These are phyloP conservation scores for Clitoria ternatea DNA, from an alignment of 306 rosid genomes.

Conservation along the genomic window DNA sequence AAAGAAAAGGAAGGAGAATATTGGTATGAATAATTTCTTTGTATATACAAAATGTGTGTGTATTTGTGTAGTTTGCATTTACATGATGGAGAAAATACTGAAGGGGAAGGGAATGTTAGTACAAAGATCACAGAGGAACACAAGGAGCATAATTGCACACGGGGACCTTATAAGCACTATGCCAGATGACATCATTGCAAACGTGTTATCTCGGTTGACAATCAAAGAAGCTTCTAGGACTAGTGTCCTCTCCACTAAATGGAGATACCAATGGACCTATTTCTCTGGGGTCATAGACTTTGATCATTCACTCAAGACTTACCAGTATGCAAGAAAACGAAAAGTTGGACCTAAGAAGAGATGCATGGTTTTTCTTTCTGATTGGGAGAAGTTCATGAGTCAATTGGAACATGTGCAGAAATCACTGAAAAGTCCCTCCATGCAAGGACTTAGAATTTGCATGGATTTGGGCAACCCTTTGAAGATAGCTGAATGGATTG, in stretches of 20 bases:
- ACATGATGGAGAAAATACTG: neutral
- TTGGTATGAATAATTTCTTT: too few relatives aligned
- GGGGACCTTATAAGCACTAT: neutral
- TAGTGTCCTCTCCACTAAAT: neutral
- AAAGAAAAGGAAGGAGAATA: too few relatives aligned
- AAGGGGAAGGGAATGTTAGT: neutral
- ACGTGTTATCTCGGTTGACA: neutral
- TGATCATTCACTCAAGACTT: neutral
- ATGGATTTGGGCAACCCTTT: slow-evolving; percentile 8
- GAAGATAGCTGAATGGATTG: neutral
- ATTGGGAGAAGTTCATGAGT: neutral
- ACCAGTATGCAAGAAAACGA: too few relatives aligned
- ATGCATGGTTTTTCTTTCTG: neutral
- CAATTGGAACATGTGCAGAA: neutral
- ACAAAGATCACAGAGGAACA: neutral
- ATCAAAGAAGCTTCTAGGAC: slow-evolving; percentile 17
- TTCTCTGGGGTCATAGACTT: neutral
- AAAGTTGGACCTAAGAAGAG: neutral
- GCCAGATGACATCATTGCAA: slow-evolving; percentile 1
- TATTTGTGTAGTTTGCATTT: too few relatives aligned
- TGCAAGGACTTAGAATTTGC: slow-evolving; percentile 12
- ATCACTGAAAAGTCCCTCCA: neutral
- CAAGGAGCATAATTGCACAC: neutral
- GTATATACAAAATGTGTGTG: too few relatives aligned
- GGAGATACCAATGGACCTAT: slow-evolving; percentile 6